Evolutionary conservation across 371 early-diverging fungal species (phyloP).

Genomic region (Mortierella sp.): DNA sequence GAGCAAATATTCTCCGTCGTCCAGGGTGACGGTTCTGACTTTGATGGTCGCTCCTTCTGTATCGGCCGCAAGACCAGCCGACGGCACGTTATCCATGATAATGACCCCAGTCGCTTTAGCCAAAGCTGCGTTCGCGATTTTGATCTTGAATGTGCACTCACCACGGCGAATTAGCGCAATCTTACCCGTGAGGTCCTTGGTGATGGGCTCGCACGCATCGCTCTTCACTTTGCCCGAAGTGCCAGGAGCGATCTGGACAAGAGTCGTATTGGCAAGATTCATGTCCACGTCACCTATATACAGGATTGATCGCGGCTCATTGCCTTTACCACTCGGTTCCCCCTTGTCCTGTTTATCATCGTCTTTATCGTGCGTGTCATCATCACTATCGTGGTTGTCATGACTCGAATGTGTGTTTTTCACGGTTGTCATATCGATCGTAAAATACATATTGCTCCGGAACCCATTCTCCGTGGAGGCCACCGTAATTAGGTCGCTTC

Average conservation of each 20-base stretch:
- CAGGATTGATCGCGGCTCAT: slow-evolving; percentile 22
- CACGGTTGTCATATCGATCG: slow-evolving; percentile 4
- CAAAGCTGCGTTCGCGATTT: slow-evolving; percentile 63
- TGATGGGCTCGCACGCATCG: slow-evolving; percentile 66
- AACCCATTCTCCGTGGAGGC: slow-evolving; percentile 76
- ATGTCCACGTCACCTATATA: slow-evolving; percentile 39
- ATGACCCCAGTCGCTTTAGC: slow-evolving; percentile 76
- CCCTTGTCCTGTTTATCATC: neutral
- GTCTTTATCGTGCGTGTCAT: neutral
- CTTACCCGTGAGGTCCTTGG: slow-evolving; percentile 57
- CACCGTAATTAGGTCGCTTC: slow-evolving; percentile 69
- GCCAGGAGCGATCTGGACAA: slow-evolving; percentile 43
- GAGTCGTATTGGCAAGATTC: slow-evolving; percentile 28
- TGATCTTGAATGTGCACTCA: slow-evolving; percentile 63
- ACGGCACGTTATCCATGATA: slow-evolving; percentile 61
- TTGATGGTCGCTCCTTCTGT: slow-evolving; percentile 49
- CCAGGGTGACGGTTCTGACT: slow-evolving; percentile 38
- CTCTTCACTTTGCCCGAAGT: slow-evolving; percentile 22
- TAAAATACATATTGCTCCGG: slow-evolving; percentile 44
- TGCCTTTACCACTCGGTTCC: neutral
- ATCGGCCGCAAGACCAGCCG: slow-evolving; percentile 48
- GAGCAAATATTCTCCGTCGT: slow-evolving; percentile 57
- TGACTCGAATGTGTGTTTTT: neutral
- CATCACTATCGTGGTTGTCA: neutral
- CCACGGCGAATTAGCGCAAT: slow-evolving; percentile 75